Base-by-base conservation (phyloP, 2,329 filamentous ascomycete species). In the Diaporthe capsici region DNA sequence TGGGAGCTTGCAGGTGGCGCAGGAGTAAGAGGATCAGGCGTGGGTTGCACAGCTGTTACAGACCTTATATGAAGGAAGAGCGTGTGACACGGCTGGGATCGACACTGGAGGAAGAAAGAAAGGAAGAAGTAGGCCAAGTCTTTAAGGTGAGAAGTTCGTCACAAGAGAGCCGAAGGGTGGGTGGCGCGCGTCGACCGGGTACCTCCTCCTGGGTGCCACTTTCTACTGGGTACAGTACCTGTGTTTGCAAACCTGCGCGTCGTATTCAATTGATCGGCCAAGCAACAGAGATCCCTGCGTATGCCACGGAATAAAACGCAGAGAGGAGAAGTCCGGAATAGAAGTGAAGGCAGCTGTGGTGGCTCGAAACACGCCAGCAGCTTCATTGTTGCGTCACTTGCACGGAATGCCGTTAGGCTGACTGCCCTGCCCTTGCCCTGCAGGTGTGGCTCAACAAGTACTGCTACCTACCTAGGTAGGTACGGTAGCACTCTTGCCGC, bases 301-400 rank as follows among this genome's bases (percentile, higher is more conserved):
- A 22, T 44, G 34, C 37, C 51, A 71, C 25, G 25, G 68, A 25
- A 58, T 10, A 49, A 49, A 34, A 34, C 15, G 25, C 37, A 55
- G 68, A 34, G 37, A 34, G 42, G 42, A 34, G 42, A 49, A 13
- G 71, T 68, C 25, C 55, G 31, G 47, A 22, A 44, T 25, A 20
- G 58, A 28, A 42, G 17, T 44, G 20, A 42, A 42, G 60, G 61
- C 60, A 25, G 47, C 58, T n/a, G 28, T 73, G 49, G 60, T 58
- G 49, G 61, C 61, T 39, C 61, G 51, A 44, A 67, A 58, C 72
- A 74, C 51, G 61, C 51, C 72, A 71, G 39, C 51, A 58, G 65
- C 44, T 53, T 55, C 72, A 68, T 42, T 42, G 57, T 68, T 73
- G 71, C 60, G 60, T 73, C 72, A 73, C 60, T 68, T 47, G 49